Base-by-base conservation (phyloP, 148 eudicot species). In the Selenicereus undatus region DNA sequence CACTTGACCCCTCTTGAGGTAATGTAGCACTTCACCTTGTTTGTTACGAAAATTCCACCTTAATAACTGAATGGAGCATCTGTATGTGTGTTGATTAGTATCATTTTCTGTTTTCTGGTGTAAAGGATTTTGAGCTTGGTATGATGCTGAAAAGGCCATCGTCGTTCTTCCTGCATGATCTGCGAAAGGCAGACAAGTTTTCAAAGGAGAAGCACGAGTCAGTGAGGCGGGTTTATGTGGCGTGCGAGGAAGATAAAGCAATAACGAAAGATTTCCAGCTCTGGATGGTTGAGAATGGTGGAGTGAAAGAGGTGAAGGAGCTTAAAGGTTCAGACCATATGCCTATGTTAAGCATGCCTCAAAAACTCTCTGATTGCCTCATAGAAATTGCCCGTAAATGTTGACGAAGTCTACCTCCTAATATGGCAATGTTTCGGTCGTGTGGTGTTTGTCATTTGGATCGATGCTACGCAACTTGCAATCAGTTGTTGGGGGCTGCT, bases 281-380 rank as follows among this genome's bases (percentile, higher is more conserved):
- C 6, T 90, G 88, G 88, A 80, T 85, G 76, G 82, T 82, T 20
- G 73, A 88, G 13, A 83, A 78, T 42, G 82, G 74, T 26, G 76
- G 82, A 0, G 82, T 81, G 7, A 54, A 82, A 45, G 87, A 83
- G 68, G 87, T 87, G 82, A 76, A 76, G 35, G 74, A 73, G 68
- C 85, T 89, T 45, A 29, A 66, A 7, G 83, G 80, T 54, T 50
- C 90, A 39, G 92, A 86, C 71, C 91, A 88, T 60, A 89, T 89
- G 91, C 80, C 86, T 11, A 91, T 88, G 94, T 52, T 85, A 7
- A 76, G 88, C 1, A 78, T 75, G 73, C 89, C 89, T 13, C 64
- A 80, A 10, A 74, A 81, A n/a, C 86, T 89, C 14, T 81, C 68
- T 50, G 12, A 78, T 20, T 80, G 78, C 42, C 82, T 89, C 12